Base-by-base conservation (phyloP, 108 stramenopile genomes). In the Cyclotella baltica region DNA sequence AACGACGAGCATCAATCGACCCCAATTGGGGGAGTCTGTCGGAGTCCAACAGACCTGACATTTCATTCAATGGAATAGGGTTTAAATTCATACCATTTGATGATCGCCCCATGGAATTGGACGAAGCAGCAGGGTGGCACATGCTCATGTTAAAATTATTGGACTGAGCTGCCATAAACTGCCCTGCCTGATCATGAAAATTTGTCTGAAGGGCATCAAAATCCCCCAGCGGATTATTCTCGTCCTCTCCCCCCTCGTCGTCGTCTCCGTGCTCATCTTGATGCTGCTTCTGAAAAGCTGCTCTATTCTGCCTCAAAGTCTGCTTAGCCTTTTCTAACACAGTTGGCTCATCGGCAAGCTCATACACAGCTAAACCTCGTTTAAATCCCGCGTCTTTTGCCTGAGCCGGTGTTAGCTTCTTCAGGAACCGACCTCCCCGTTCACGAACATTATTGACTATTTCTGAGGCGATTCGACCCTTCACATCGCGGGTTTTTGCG, bases 261-360 rank as follows among this genome's bases (percentile, higher is more conserved):
- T 55, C 40, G 8, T 46, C 13, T 30, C 13, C 55, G 36, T n/a
- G n/a, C n/a, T 38, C 31, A 11, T 36, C 66, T 3, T 19, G 65
- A 29, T 48, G 22, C 33, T 62, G 46, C 53, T 50, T 64, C 50
- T 71, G 62, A 46, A 77, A 77, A 25, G 70, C 75, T 57, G 75
- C 68, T 56, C 80, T 66, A 71, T 76, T 81, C 69, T 88, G 85
- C 58, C 87, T 72, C 35, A 88, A 65, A 1, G 84, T 82, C 55
- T 85, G 84, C 64, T 88, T 88, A 0, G 82, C 67, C 70, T 88
- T 88, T 46, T 88, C 87, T 18, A 85, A 73, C 5, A 82, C 85
- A 15, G 81, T 83, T 16, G 57, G 57, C 47, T 83, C 75, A 37
- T 82, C 73, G 43, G 75, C 84, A 20, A 83, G 59, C 62, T 83